These are phyloP conservation scores for Friedmanniomyces endolithicus DNA, from an alignment of 495 filamentous ascomycete genomes.

Conservation along the genomic window DNA sequence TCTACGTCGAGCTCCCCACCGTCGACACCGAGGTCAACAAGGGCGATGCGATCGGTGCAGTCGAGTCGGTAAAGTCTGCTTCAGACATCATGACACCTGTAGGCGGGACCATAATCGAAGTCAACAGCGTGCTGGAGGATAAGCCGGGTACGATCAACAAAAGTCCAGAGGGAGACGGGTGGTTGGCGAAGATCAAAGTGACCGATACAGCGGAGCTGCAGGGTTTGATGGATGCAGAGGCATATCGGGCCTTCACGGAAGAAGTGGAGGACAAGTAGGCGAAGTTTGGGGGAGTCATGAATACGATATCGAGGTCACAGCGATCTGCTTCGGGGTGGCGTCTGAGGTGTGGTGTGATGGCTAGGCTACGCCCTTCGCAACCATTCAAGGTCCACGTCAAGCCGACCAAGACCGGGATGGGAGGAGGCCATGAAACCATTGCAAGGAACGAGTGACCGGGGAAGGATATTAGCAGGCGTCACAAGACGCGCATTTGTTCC, in stretches of 20 bases:
- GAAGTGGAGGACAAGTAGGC: conserved; percentile 24
- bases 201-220: conserved; percentile 58
- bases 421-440: no score
- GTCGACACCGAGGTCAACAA: conserved; percentile 47
- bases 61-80: conserved; percentile 95
- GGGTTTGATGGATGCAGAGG: conserved; percentile 55
- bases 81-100: conserved; percentile 90
- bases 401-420: no score
- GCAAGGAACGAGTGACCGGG: no score
- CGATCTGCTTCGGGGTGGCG: not conserved
- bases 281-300: not conserved
- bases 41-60: conserved; percentile 78
- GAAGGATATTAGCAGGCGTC: no score
- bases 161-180: conserved; percentile 72
- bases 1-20: conserved; percentile 85
- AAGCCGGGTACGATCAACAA: conserved; percentile 78
- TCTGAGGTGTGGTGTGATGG: no score
- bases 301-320: not conserved
- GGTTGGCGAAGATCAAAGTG: conserved; percentile 81
- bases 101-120: conserved; percentile 55
- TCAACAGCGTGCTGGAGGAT: conserved; percentile 64
- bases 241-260: conserved; percentile 61
- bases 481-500: no score
- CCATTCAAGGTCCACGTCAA: no score
- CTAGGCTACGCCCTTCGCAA: no score